These are phyloP conservation scores for Beauveria asiatica DNA, from an alignment of 2,329 filamentous ascomycete genomes.

Conservation along the genomic window DNA sequence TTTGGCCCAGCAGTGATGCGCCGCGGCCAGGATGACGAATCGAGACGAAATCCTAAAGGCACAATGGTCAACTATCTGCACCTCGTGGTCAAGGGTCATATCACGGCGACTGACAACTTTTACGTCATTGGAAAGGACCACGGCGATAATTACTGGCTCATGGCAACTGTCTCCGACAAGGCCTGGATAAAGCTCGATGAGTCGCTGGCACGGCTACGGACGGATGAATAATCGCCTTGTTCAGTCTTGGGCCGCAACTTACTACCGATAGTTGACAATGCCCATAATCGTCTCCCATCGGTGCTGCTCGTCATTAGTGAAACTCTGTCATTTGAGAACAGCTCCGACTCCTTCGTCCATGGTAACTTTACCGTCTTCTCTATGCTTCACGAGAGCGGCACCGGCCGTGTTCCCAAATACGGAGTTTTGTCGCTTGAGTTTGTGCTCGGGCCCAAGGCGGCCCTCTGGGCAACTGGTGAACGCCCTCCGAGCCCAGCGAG, in stretches of 20 bases:
- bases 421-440: constrained; percentile 57
- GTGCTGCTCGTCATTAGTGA: background rate
- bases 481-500: constrained; percentile 52
- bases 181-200: constrained; percentile 1
- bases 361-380: constrained; percentile 52
- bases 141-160: constrained; percentile 2
- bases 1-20: background rate
- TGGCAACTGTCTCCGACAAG: constrained; percentile 1
- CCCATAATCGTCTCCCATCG: background rate
- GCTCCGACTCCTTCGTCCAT: background rate
- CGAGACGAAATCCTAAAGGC: background rate
- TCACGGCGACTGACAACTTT: background rate
- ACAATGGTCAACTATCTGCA: constrained; percentile 5
- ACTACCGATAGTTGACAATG: background rate
- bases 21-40: background rate
- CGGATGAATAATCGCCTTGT: background rate
- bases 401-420: constrained; percentile 62
- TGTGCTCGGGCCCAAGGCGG: constrained; percentile 45
- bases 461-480: constrained; percentile 50
- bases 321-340: background rate
- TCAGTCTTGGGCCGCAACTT: background rate
- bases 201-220: background rate
- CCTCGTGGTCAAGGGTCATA: background rate
- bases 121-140: constrained; percentile 1
- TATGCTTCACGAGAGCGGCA: constrained; percentile 59